Evolutionary conservation across 345 rosid species (phyloP), one percentile per base, ranked within the genome.

Genomic region (Lumnitzera racemosa): DNA sequence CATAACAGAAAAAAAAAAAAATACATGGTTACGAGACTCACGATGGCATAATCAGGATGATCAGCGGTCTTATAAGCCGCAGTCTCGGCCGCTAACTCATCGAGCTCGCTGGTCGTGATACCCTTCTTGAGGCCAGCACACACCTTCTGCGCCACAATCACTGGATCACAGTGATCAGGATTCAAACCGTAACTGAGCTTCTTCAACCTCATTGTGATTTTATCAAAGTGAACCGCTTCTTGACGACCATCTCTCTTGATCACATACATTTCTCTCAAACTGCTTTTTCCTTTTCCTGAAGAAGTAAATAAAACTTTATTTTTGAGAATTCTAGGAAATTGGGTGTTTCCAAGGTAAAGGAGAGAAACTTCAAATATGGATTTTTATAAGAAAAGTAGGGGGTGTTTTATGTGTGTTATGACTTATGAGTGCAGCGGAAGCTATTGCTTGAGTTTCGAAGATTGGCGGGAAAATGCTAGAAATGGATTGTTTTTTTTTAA

Each of bases 111-210:
- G 16, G 99, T 95, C 13, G 96, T 95, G 56, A 95, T 97, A 8
- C 97, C 97, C 72, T 90, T 90, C 66, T 90, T 90, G 47, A 95
- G 97, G 20, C 99, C 99, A 9, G 91, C 91, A 46, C 99, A 95
- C 13, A 90, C 97, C 77, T 95, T 95, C 85, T 95, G 99, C 3
- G 99, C 67, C 5, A 95, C 99, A 46, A 88, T 84, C 25, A 95
- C 99, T 0, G 97, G 89, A 56, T 95, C 99, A n/a, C 99, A 95
- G 69, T 95, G 99, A n/a, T 95, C 97, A 24, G 48, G 67, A 63
- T 90, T 94, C 25, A 94, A 81, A 11, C 97, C 99, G 64, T 94
- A 94, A 55, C 99, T 88, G 13, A 94, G 80, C 69, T 94, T 94
- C 95, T 90, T 94, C 55, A 94, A 59, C 66, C 99, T 69, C 9